Percentiles rank a stretch among this genome's conserved stretches.
Evolutionary conservation across 2,329 filamentous ascomycete species (phyloP).

Genomic region (Zalaria sp.): DNA sequence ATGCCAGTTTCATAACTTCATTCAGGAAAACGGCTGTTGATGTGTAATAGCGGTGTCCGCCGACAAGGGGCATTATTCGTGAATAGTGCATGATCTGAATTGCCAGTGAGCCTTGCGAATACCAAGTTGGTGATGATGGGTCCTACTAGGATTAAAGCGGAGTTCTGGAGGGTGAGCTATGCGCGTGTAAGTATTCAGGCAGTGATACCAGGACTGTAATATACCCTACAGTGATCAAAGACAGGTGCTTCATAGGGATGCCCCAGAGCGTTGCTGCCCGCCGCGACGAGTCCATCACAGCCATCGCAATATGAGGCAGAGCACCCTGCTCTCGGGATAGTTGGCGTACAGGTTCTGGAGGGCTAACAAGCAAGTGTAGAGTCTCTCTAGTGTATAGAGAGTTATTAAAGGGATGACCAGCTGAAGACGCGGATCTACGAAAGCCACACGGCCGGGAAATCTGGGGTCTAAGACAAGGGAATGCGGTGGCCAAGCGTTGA

Average conservation of each 20-base stretch:
- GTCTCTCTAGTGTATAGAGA: too few species aligned
- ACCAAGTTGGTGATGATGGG: neutral
- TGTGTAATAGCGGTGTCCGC: constrained; percentile 78
- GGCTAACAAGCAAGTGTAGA: too few species aligned
- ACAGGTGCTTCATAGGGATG: constrained; percentile 54
- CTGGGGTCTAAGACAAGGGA: too few species aligned
- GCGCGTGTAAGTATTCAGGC: neutral
- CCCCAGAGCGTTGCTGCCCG: constrained; percentile 26
- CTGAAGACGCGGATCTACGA: too few species aligned
- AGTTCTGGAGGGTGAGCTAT: constrained; percentile 69
- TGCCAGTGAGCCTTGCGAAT: neutral
- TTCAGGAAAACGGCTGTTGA: constrained; percentile 91
- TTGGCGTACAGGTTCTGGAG: too few species aligned
- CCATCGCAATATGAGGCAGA: neutral
- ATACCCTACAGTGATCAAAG: constrained; percentile 45
- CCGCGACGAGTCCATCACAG: constrained; percentile 8
- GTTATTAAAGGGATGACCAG: too few species aligned
- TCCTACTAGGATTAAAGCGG: constrained; percentile 56
- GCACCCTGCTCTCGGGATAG: too few species aligned
- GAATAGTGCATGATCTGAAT: constrained; percentile 82
- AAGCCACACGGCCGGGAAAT: too few species aligned
- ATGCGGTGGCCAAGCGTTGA: too few species aligned
- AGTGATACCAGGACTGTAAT: neutral
- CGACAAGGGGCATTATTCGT: constrained; percentile 72
- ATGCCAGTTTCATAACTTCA: constrained; percentile 77